A percentile compares a stretch with the other conserved stretches of the same genome.
phyloP scores from a whole-genome alignment of 495 filamentous ascomycete species.

The Penicillium coprophilum region DNA sequence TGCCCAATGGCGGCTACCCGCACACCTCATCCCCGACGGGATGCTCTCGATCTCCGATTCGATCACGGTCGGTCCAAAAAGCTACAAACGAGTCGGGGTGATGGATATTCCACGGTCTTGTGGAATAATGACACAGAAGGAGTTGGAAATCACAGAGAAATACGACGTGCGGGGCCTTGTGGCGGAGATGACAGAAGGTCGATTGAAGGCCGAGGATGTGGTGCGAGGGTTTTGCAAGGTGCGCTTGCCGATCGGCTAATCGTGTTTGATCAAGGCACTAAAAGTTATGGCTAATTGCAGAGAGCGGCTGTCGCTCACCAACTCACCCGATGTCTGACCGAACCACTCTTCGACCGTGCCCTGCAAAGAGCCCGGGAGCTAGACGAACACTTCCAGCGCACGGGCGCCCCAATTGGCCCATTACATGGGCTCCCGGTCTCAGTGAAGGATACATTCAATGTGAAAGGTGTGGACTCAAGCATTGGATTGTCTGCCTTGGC shows the following conservation, averaged over 20 bases:
- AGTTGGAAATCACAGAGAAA: conserved; percentile 60
- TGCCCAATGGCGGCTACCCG: conserved; percentile 44
- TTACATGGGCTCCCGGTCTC: conserved; percentile 68
- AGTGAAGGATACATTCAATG: conserved; percentile 66
- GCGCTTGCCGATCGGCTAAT: background rate
- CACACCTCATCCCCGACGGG: conserved; percentile 34
- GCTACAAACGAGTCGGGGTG: conserved; percentile 39
- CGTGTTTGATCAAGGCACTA: background rate
- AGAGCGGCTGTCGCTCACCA: conserved; percentile 62
- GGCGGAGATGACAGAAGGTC: conserved; percentile 44
- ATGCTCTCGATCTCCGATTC: conserved; percentile 46
- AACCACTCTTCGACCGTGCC: conserved; percentile 64
- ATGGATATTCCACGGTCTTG: conserved; percentile 48
- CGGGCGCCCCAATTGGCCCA: conserved; percentile 54
- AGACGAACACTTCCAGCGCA: conserved; percentile 52
- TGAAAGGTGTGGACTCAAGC: conserved; percentile 57
- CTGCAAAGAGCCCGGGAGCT: conserved; percentile 56
- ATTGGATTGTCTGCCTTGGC: conserved; percentile 58
- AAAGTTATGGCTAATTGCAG: conserved; percentile 22
- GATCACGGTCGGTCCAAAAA: conserved; percentile 34
- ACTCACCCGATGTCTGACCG: conserved; percentile 63
- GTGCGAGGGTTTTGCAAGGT: conserved; percentile 60
- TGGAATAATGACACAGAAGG: conserved; percentile 50
- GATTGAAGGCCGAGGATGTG: conserved; percentile 55
- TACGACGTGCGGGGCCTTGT: conserved; percentile 53